Conservation (phyloP, 768 basidiomycete genomes). For the Tricholoma matsutake region DNA sequence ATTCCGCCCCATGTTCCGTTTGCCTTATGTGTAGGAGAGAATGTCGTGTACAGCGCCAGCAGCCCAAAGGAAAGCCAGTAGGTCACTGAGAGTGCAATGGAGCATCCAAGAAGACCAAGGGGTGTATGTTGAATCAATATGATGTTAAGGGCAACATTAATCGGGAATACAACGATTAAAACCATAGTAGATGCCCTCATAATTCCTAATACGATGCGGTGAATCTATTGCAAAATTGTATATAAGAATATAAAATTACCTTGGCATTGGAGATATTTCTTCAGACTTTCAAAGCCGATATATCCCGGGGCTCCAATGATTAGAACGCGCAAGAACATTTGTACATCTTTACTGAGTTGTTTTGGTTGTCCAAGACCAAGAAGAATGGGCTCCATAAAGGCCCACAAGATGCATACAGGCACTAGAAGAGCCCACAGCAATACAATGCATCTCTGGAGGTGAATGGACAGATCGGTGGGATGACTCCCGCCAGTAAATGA, state of each 20-base stretch:
- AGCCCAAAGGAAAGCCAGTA: constrained; percentile 67
- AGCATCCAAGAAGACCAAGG: constrained; percentile 64
- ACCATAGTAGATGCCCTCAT: constrained; percentile 70
- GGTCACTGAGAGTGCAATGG: constrained; percentile 62
- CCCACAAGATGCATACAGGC: constrained; percentile 63
- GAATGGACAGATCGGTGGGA: constrained; percentile 65
- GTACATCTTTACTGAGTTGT: constrained; percentile 55
- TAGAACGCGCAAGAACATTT: constrained; percentile 62
- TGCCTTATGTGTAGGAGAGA: constrained; percentile 49
- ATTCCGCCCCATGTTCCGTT: constrained; percentile 68
- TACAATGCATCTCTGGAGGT: constrained; percentile 67
- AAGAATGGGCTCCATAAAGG: constrained; percentile 59
- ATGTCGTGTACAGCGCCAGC: constrained; percentile 45
- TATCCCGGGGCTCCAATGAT: constrained; percentile 68
- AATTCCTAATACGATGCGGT: constrained; percentile 46
- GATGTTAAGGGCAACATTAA: constrained; percentile 62
- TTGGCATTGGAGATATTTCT: constrained; percentile 80
- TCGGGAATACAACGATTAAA: constrained; percentile 57
- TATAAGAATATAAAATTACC: constrained; percentile 35
- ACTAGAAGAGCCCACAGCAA: constrained; percentile 62
- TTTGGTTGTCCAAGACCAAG: constrained; percentile 60
- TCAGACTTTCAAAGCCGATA: constrained; percentile 72
- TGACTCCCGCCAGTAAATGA: constrained; percentile 64
- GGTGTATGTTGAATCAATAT: constrained; percentile 60
- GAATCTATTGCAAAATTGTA: not conserved